Percentiles rank a stretch among this genome's conserved stretches.
Evolutionary conservation across 306 rosid genomes (phyloP).

Genomic region (Malus orientalis): DNA sequence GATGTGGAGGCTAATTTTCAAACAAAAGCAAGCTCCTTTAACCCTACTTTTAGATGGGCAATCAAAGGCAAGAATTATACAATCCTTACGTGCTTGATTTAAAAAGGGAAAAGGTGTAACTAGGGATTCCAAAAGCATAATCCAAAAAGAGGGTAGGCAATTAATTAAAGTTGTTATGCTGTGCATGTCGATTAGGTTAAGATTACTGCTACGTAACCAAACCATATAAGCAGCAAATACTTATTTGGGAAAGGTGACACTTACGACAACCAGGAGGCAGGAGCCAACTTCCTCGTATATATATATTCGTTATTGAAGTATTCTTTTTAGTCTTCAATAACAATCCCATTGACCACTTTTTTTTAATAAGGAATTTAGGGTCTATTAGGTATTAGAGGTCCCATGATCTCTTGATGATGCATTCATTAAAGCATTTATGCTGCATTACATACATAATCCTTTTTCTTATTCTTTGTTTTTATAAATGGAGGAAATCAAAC

Average conservation of each 20-base stretch:
- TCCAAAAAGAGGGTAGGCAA: not conserved
- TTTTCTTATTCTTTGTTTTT: too few relatives aligned
- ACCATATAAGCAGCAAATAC: not conserved
- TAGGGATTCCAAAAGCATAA: slow-evolving; percentile 11
- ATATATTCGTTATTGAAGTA: not conserved
- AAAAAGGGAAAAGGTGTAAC: slow-evolving; percentile 12
- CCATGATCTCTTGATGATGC: not conserved
- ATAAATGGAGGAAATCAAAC: too few relatives aligned
- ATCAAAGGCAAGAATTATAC: slow-evolving; percentile 1
- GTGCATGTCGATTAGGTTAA: slow-evolving; percentile 11
- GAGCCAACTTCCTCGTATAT: slow-evolving; percentile 7
- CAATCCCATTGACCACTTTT: not conserved
- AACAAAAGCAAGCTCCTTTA: slow-evolving; percentile 17
- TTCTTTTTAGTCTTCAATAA: not conserved
- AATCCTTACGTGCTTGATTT: slow-evolving; percentile 3
- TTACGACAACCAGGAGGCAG: not conserved
- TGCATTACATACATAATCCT: not conserved
- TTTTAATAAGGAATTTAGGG: not conserved
- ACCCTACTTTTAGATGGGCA: slow-evolving; percentile 6
- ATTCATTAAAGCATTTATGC: not conserved
- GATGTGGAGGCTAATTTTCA: not conserved
- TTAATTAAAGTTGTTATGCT: not conserved
- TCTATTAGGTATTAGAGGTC: not conserved
- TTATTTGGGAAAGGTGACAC: not conserved
- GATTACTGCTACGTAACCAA: not conserved